Evolutionary conservation across 2,329 filamentous ascomycete genomes (phyloP).

Genomic region (Dothidotthia symphoricarpi): DNA sequence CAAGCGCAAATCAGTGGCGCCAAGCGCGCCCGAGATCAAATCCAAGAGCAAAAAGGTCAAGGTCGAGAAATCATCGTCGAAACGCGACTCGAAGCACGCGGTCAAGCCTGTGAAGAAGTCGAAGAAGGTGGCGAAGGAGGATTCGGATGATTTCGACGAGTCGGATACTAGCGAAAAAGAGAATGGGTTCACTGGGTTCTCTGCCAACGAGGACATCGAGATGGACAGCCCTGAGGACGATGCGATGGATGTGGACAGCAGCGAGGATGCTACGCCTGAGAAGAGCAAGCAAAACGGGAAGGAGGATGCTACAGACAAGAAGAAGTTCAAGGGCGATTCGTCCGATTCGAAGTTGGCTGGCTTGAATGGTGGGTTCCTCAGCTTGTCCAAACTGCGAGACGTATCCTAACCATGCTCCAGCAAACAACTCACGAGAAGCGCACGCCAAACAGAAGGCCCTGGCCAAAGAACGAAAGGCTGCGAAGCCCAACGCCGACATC

Average conservation of each 20-base stretch:
- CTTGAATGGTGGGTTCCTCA: constrained; percentile 25
- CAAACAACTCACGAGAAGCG: constrained; percentile 75
- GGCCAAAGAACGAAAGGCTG: constrained; percentile 81
- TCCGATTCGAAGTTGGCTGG: constrained; percentile 25
- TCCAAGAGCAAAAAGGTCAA: constrained; percentile 42
- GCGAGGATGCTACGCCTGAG: constrained; percentile 16
- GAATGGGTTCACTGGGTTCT: constrained; percentile 39
- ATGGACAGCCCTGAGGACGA: constrained; percentile 23
- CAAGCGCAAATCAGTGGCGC: constrained; percentile 32
- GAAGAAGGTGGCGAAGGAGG: constrained; percentile 30
- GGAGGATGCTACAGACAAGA: constrained; percentile 21
- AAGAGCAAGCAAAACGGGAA: constrained; percentile 22
- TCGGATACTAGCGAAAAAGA: constrained; percentile 39
- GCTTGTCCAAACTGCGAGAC: not conserved
- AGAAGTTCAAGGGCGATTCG: constrained; percentile 22
- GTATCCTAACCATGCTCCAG: constrained; percentile 40
- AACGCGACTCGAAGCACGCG: constrained; percentile 26
- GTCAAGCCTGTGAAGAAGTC: constrained; percentile 29
- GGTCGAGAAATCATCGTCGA: constrained; percentile 33
- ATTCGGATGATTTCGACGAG: constrained; percentile 34
- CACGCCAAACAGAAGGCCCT: constrained; percentile 92
- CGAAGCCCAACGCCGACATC: constrained; percentile 89
- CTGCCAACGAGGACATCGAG: constrained; percentile 28
- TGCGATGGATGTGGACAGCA: constrained; percentile 18
- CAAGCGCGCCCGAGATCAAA: constrained; percentile 20